phyloP scores from a whole-genome alignment of 306 rosid genomes.

The Castanea crenata region DNA sequence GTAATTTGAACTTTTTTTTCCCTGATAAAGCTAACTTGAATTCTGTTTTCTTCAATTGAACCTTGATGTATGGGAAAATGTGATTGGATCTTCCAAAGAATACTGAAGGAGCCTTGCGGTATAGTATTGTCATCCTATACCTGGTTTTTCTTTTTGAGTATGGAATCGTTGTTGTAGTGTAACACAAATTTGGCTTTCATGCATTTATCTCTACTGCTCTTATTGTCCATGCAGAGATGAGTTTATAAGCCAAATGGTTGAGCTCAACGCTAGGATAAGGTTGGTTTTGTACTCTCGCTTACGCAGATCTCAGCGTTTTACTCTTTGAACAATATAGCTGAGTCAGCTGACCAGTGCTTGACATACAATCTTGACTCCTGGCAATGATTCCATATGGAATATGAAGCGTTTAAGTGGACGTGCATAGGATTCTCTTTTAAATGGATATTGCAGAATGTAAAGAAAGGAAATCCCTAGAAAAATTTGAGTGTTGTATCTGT shows the following conservation, averaged over 20 bases:
- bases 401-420: neutral
- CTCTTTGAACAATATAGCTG: too few relatives aligned
- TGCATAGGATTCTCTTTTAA: neutral
- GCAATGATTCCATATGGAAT: neutral
- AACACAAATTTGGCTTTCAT: neutral
- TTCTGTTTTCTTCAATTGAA: slow-evolving; percentile 14
- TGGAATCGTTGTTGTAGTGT: neutral
- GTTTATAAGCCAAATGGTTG: slow-evolving; percentile 50
- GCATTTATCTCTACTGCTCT: neutral
- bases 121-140: slow-evolving; percentile 12
- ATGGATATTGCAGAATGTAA: neutral
- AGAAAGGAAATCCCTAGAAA: neutral
- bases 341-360: neutral
- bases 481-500: neutral
- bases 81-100: slow-evolving; percentile 37
- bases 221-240: slow-evolving; percentile 47
- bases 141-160: slow-evolving; percentile 4
- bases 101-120: slow-evolving; percentile 54
- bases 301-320: neutral
- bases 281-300: slow-evolving; percentile 14
- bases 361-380: neutral
- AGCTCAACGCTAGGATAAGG: slow-evolving; percentile 66
- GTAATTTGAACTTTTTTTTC: neutral
- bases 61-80: slow-evolving; percentile 22
- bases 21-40: neutral